Conservation (phyloP, 176 grass and related monocot genomes). For the Puccinellia tenuiflora region DNA sequence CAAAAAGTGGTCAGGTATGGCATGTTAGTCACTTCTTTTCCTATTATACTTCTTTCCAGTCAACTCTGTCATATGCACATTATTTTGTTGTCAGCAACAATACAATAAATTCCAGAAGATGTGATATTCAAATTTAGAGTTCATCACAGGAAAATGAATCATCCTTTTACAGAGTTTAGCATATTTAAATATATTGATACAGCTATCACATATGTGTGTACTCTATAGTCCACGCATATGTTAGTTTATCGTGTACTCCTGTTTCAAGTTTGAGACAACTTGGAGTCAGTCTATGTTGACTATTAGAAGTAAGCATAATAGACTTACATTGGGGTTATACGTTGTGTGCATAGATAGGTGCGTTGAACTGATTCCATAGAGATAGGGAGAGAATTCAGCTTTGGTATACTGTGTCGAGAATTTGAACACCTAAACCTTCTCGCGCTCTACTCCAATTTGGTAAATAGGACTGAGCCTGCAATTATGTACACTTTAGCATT, state of each 20-base stretch:
- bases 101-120: not conserved
- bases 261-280: not conserved
- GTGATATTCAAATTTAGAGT: not conserved
- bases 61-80: slow-evolving; percentile 5
- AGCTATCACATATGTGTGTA: not conserved
- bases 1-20: slow-evolving; percentile 42
- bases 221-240: not conserved
- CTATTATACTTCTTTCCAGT: slow-evolving; percentile 16
- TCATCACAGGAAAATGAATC: not conserved
- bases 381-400: not conserved
- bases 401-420: not conserved
- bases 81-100: not conserved
- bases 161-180: not conserved
- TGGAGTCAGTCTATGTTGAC: not conserved
- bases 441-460: too few relatives aligned
- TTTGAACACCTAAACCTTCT: not conserved
- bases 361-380: not conserved
- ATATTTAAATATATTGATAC: not conserved
- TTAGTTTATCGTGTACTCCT: slow-evolving; percentile 5
- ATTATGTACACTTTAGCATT: too few relatives aligned
- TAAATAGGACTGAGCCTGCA: too few relatives aligned
- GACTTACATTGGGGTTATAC: not conserved
- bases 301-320: slow-evolving; percentile 8
- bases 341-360: not conserved
- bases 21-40: slow-evolving; percentile 9